These are phyloP conservation scores for Beauveria sp. DNA, from an alignment of 2,329 filamentous ascomycete species.

Conservation along the genomic window DNA sequence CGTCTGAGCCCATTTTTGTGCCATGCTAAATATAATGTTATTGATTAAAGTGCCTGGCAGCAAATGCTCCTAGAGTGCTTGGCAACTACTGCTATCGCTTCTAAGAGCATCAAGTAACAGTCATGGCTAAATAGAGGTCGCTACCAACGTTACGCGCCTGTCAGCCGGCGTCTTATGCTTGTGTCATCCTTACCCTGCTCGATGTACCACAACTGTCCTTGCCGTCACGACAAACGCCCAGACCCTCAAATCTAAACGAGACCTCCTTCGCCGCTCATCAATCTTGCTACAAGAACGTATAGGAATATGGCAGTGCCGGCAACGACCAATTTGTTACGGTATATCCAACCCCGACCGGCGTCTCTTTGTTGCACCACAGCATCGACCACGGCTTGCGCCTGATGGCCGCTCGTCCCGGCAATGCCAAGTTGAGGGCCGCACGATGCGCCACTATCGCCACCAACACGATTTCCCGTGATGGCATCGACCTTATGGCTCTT, in stretches of 20 bases:
- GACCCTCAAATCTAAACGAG: background rate
- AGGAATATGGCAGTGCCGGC: constrained; percentile 63
- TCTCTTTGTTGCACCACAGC: constrained; percentile 68
- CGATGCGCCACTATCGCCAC: constrained; percentile 41
- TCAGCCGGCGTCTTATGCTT: background rate
- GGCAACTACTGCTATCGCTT: background rate
- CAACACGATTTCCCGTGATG: constrained; percentile 57
- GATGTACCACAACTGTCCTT: background rate
- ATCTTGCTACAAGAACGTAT: constrained; percentile 74
- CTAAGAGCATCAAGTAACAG: background rate
- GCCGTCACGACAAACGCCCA: background rate
- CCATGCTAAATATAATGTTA: background rate
- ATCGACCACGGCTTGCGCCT: constrained; percentile 67
- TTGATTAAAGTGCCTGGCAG: background rate
- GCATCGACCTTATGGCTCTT: constrained; percentile 72
- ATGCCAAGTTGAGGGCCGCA: constrained; percentile 52
- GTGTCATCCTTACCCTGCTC: background rate
- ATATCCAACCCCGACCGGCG: constrained; percentile 74
- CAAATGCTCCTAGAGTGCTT: background rate
- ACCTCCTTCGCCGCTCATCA: constrained; percentile 48
- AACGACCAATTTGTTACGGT: constrained; percentile 70
- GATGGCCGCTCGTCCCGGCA: constrained; percentile 50
- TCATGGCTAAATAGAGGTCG: background rate
- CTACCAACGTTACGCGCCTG: no score
- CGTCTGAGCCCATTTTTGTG: no score